Base-by-base conservation (phyloP, 2,329 filamentous ascomycete genomes). In the Myrmaecium sp. region DNA sequence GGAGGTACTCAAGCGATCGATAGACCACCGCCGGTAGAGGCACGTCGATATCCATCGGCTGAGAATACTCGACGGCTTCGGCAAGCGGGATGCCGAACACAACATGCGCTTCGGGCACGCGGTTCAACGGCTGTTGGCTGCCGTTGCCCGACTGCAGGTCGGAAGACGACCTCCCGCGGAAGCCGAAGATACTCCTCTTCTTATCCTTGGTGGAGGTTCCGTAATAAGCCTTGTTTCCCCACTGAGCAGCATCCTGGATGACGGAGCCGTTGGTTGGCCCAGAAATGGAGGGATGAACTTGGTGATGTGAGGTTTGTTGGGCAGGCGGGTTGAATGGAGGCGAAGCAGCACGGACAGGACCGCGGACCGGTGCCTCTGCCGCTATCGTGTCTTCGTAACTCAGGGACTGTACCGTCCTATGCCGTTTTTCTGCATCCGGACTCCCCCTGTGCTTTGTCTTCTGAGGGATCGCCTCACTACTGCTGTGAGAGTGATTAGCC, bases 21-120 rank as follows among this genome's bases (percentile, higher is more conserved):
- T 91, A 98, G 6, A 95, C 81, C 3, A 98, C 89, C 5, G 86
- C 80, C 1, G 89, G 89, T 15, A 98, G 58, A 15, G 78, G 74
- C 5, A 82, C 71, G 33, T 72, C 68, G 23, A 80, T 62, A 30
- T 82, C 79, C 8, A 60, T 53, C 0, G 83, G 84, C 8, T 72
- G 64, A 39, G 79, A 84, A 45, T 69, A 79, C 32, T 79, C 71
- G 5, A 93, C 84, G 14, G 89, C 89, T 42, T 95, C 86, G 6
- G 71, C 71, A 27, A 98, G 57, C 4, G 81, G 70, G 17, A 80
- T 76, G 3, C 89, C 89, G 47, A 98, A 98, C 3, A 82, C 27
- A 2, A 35, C 19, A 7, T 46, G 40, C 5, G 48, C 46, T 22
- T 38, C 33, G 3, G 31, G 30, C 4, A 26, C 24, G 4, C 18